Evolutionary conservation across 768 basidiomycete genomes (phyloP), one percentile per base, ranked within the genome.

Genomic region (Daedalea quercina): DNA sequence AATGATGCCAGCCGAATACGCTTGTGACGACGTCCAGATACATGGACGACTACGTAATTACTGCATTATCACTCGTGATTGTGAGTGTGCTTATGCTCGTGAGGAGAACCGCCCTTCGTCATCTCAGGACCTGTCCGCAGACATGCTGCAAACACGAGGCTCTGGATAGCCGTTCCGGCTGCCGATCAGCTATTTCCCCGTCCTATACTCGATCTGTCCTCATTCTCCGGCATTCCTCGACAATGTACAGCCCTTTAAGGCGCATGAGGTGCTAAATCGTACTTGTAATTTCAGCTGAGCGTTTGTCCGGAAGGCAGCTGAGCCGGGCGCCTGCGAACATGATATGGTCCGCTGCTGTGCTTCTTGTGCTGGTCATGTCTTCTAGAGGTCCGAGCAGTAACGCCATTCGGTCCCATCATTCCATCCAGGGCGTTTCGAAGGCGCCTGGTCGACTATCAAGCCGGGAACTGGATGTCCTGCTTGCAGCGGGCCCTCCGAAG

Each of bases 381-480:
- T 31, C 24, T 28, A 26, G 48, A 47, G 60, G 52, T 44, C 55
- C 60, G 55, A 48, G 52, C 46, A 54, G 50, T 34, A 47, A 60
- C 61, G 51, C 7, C 23, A 8, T 22, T 48, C 59, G 63, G 63
- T 50, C 54, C 49, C 57, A 53, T 56, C 44, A 47, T 60, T 22
- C 63, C 60, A 25, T n/a, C n/a, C n/a, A n/a, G n/a, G n/a, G n/a
- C n/a, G n/a, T n/a, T n/a, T n/a, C n/a, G n/a, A n/a, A n/a, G n/a
- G n/a, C 43, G 24, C 42, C 35, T 24, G 56, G 57, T 41, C 46
- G 42, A 50, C 49, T 17, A 43, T 51, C 50, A 40, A 40, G 8
- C 17, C 19, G 52, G 55, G 56, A 51, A 52, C 50, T 58, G 50
- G 49, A 50, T 57, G 56, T 53, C 54, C 53, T 53, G 43, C 51